Percentiles rank a stretch among this genome's conserved stretches.
Evolutionary conservation across 2,329 filamentous ascomycete species (phyloP).

Genomic region (Basipetospora chlamydospora): DNA sequence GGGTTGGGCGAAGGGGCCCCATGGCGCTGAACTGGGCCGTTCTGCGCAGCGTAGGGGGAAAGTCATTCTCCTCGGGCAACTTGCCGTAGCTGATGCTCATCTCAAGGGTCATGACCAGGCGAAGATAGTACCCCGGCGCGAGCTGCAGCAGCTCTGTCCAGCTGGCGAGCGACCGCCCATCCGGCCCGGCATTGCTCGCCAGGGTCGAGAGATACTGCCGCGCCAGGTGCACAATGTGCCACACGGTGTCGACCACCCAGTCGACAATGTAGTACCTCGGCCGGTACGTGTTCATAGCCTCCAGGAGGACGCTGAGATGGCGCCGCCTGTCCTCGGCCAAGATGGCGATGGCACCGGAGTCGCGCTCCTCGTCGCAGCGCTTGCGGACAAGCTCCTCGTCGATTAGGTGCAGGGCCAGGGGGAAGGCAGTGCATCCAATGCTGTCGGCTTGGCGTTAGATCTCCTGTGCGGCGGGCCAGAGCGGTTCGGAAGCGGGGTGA

Average conservation of each 20-base stretch:
- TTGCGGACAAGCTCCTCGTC: slow-evolving; percentile 17
- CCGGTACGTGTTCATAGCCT: slow-evolving; percentile 30
- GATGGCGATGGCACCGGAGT: neutral
- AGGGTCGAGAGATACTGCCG: slow-evolving; percentile 16
- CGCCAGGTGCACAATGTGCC: slow-evolving; percentile 26
- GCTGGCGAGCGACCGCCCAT: slow-evolving; percentile 16
- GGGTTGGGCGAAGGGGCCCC: too few relatives aligned
- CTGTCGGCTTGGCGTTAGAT: neutral
- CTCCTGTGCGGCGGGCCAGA: too few relatives aligned
- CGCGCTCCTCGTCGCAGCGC: neutral
- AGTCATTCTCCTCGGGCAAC: slow-evolving; percentile 24
- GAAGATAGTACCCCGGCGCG: slow-evolving; percentile 24
- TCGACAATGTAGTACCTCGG: slow-evolving; percentile 30
- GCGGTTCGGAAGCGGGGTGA: slow-evolving; percentile 4
- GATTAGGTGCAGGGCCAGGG: slow-evolving; percentile 18
- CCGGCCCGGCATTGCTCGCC: slow-evolving; percentile 7
- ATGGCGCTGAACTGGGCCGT: neutral
- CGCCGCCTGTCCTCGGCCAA: neutral
- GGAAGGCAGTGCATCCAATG: slow-evolving; percentile 19
- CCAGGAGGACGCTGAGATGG: slow-evolving; percentile 25
- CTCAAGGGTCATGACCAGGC: slow-evolving; percentile 28
- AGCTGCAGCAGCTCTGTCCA: slow-evolving; percentile 27
- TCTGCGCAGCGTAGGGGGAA: slow-evolving; percentile 22
- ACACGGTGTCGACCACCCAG: slow-evolving; percentile 27
- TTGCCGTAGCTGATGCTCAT: slow-evolving; percentile 26